These are phyloP conservation scores for Coemansia sp. DNA, from an alignment of 192 early-diverging fungal species.

Conservation along the genomic window DNA sequence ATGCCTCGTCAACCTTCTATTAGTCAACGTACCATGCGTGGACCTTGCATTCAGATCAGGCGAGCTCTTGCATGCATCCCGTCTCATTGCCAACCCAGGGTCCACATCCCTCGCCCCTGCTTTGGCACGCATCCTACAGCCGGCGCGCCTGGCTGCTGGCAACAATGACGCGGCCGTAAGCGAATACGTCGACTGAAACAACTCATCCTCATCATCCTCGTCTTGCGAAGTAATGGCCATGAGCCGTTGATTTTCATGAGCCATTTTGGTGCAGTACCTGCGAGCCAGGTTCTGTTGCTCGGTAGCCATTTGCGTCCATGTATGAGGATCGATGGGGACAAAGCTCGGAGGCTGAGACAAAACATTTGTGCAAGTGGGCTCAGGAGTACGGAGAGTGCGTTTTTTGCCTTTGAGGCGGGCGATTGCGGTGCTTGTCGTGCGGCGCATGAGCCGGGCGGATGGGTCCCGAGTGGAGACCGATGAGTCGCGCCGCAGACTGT, in stretches of 20 bases:
- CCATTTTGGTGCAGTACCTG: conserved; percentile 24
- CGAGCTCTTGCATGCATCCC: conserved; percentile 9
- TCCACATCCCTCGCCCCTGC: neutral
- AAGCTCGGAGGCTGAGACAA: conserved; percentile 4
- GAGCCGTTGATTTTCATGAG: conserved; percentile 9
- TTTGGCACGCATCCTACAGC: neutral
- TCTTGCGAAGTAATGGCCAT: conserved; percentile 2
- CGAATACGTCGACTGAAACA: conserved; percentile 28
- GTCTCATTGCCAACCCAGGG: neutral
- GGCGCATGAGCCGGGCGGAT: neutral
- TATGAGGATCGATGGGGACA: conserved; percentile 22
- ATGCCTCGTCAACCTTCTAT: neutral
- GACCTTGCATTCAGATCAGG: neutral
- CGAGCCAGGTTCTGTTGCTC: conserved; percentile 17
- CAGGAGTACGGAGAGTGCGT: no score
- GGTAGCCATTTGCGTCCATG: conserved; percentile 20
- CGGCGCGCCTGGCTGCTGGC: conserved; percentile 11
- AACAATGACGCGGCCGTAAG: conserved; percentile 19
- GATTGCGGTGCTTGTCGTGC: conserved; percentile 11
- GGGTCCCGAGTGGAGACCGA: no score
- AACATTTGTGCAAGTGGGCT: no score
- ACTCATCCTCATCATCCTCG: conserved; percentile 2
- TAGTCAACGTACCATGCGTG: neutral
- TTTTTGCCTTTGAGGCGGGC: conserved; percentile 4
- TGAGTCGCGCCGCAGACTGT: no score